Evolutionary conservation across 2,329 filamentous ascomycete genomes (phyloP).

Genomic region (Trichoderma lentiforme): DNA sequence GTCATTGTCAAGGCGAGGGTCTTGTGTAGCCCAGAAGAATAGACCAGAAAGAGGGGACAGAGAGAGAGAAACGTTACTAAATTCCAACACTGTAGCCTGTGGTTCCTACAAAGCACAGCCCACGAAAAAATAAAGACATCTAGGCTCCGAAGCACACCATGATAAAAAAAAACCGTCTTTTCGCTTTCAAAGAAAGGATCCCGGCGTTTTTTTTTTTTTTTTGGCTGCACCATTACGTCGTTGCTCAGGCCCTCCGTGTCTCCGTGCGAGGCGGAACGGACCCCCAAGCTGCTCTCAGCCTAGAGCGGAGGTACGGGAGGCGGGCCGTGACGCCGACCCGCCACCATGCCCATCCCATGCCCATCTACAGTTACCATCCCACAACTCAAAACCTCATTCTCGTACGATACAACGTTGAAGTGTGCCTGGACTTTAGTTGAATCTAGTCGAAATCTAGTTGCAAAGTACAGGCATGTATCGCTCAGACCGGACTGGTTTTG

Average conservation of each 20-base stretch:
- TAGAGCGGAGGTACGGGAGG: slow-evolving; percentile 1
- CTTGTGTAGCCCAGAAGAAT: slow-evolving; percentile 50
- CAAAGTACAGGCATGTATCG: background rate
- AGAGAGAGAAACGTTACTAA: background rate
- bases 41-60: background rate
- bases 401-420: background rate
- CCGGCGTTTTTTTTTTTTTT: background rate
- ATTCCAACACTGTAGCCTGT: background rate
- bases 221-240: background rate
- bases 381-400: background rate
- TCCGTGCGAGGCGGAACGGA: background rate
- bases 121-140: background rate
- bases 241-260: background rate
- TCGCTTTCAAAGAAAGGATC: background rate
- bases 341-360: background rate
- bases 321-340: slow-evolving; percentile 7
- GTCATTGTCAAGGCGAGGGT: slow-evolving; percentile 65
- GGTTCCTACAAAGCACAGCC: background rate
- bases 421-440: background rate
- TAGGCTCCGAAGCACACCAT: background rate
- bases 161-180: background rate
- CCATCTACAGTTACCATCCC: background rate
- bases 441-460: background rate
- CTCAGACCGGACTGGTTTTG: background rate
- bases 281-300: background rate